These are phyloP conservation scores for Adansonia rubrostipa DNA, from an alignment of 441 rosid genomes.

Conservation along the genomic window DNA sequence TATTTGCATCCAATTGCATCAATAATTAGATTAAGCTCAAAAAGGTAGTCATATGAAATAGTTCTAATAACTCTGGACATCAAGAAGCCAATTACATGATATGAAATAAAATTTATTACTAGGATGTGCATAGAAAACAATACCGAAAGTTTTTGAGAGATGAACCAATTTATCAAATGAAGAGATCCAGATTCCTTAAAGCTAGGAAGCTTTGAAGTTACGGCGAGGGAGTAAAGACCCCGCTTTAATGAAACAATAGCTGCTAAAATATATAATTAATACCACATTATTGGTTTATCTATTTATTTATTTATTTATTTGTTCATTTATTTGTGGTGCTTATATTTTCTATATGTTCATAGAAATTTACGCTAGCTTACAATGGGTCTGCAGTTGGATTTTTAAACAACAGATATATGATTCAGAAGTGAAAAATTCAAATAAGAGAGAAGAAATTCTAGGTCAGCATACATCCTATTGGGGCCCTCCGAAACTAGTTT, in stretches of 20 bases:
- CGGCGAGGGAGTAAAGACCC: no score
- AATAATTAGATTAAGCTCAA: no score
- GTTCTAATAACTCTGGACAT: no score
- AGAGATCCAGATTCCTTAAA: no score
- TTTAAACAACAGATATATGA: slow-evolving; percentile 45
- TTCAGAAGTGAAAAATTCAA: slow-evolving; percentile 33
- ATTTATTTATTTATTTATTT: neutral
- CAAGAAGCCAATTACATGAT: no score
- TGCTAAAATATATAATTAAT: slow-evolving; percentile 15
- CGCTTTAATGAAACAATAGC: neutral
- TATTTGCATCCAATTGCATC: no score
- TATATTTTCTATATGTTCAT: slow-evolving; percentile 15
- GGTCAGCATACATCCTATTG: slow-evolving; percentile 65
- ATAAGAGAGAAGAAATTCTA: slow-evolving; percentile 46
- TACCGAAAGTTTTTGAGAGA: no score
- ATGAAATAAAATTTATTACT: no score
- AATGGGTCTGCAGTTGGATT: slow-evolving; percentile 74
- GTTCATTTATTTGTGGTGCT: slow-evolving; percentile 2
- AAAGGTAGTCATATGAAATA: no score
- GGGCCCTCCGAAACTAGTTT: slow-evolving; percentile 41
- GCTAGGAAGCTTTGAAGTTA: no score
- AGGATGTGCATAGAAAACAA: no score
- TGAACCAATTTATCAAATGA: no score
- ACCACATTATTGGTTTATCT: neutral
- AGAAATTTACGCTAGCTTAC: slow-evolving; percentile 34